Base-by-base conservation (phyloP, 805 yeast species). In the Tanozyma kutaoensis region DNA sequence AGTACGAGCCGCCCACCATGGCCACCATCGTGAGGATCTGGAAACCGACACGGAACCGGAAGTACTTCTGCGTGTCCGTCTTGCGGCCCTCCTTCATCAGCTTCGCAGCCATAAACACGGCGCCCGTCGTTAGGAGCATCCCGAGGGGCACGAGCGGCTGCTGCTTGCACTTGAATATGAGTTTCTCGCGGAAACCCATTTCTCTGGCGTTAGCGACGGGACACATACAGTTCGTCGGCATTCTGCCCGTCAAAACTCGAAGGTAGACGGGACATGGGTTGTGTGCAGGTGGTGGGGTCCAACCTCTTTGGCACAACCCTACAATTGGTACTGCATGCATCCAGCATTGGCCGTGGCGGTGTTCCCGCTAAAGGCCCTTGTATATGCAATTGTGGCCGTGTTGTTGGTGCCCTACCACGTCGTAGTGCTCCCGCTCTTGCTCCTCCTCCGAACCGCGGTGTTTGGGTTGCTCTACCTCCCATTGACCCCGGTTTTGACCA, bases 81-180 rank as follows among this genome's bases (percentile, higher is more conserved):
- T 74, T 67, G 39, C 82, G 72, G 15, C 95, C 94, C 17, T 61
- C 57, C 39, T 76, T 66, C 34, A 85, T 60, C 14, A 86, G 79
- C 37, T 69, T 66, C 3, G 84, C 85, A 3, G 95, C 93, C 37
- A 85, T 55, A 0, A 67, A 54, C 18, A 86, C 81, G 0, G 95
- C 95, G 3, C 75, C 80, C 7, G 79, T 68, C 3, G 96, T 86
- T 25, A 77, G 70, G 4, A 78, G 44, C 11, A 80, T 63, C 2
- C 95, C 95, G 5, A 84, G 30, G 1, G 96, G 95, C 1, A 86
- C 95, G 8, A 80, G 55, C 2, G 96, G 96, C 46, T 86, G 94
- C 50, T 84, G 78, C 45, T 75, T 79, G 34, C 80, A 72, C 39
- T 78, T 70, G 46, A 52, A 63, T 16, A 62, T 44, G 40, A 78